Evolutionary conservation across 352 stramenopile species (phyloP), one percentile per base, ranked within the genome.

Genomic region (Phytopythium montanum): DNA sequence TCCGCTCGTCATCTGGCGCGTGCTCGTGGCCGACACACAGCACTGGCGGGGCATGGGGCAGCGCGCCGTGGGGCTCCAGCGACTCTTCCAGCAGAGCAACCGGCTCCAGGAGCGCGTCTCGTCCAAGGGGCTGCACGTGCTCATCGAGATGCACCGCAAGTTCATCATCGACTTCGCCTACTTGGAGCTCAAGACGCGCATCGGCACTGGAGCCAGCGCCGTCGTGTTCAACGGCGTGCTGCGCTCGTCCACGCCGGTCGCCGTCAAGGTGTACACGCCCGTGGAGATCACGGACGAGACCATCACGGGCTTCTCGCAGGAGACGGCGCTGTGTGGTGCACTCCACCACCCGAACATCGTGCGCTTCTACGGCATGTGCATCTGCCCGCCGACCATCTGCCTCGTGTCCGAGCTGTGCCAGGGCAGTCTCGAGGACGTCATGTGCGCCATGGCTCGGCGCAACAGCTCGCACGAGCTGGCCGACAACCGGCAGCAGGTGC

Each of bases 121-220:
- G 18, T 82, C 76, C 3, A 69, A 85, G 19, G 76, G 78, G 1
- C 69, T 88, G 10, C 79, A 88, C 36, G 70, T 88, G 39, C 66
- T 88, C 54, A 86, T 87, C 39, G 75, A 87, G 56, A 87, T 87
- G 78, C 76, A 88, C 50, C 76, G 79, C 56, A 87, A 87, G 62
- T 80, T 81, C 61, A 82, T 88, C 57, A 86, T 88, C 41, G 79
- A 88, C 56, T 88, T 88, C 55, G 79, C 79, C 5, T 83, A 83
- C 13, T 55, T 89, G 23, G 64, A 88, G 52, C 41, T 89, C 44
- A 76, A 77, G 41, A 56, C 81, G 25, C 64, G 66, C 2, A 86
- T 88, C 34, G 79, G 76, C n/a, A 60, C 75, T 7, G 76, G 76
- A 0, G 73, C 72, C 7, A 86, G 72, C 44, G 75, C 65, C 12